These are phyloP conservation scores for Claviceps arundinis DNA, from an alignment of 2,329 filamentous ascomycete genomes.

Conservation along the genomic window DNA sequence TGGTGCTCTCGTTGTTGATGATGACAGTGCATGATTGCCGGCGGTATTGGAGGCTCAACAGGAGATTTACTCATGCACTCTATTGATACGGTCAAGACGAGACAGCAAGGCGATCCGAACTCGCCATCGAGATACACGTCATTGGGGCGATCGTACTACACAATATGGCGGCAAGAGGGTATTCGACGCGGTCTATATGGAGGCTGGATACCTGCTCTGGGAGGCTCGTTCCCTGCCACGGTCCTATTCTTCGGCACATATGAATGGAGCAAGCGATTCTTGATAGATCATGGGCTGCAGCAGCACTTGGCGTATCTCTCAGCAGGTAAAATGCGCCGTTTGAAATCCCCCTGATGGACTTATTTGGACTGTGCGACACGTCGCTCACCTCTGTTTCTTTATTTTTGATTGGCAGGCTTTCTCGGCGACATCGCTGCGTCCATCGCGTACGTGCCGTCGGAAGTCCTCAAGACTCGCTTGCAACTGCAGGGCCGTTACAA, in stretches of 20 bases:
- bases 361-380: neutral
- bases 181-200: conserved; percentile 76
- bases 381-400: neutral
- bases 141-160: conserved; percentile 80
- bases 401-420: conserved; percentile 47
- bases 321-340: conserved; percentile 44
- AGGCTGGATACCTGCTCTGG: conserved; percentile 80
- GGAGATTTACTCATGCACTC: conserved; percentile 99
- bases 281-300: conserved; percentile 75
- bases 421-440: conserved; percentile 85
- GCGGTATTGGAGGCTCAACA: conserved; percentile 80
- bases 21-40: conserved; percentile 78
- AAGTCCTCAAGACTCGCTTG: conserved; percentile 92
- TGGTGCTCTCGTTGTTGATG: conserved; percentile 1
- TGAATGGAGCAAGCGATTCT: conserved; percentile 80
- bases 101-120: conserved; percentile 91
- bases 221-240: conserved; percentile 87
- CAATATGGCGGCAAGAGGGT: conserved; percentile 86
- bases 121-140: conserved; percentile 87
- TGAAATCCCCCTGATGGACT: neutral
- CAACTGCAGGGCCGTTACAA: conserved; percentile 92
- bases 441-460: conserved; percentile 88
- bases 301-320: conserved; percentile 75
- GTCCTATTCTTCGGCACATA: conserved; percentile 94
- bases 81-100: conserved; percentile 93